Conservation (phyloP, 2,329 filamentous ascomycete species). For the Nannizzia gypsea region DNA sequence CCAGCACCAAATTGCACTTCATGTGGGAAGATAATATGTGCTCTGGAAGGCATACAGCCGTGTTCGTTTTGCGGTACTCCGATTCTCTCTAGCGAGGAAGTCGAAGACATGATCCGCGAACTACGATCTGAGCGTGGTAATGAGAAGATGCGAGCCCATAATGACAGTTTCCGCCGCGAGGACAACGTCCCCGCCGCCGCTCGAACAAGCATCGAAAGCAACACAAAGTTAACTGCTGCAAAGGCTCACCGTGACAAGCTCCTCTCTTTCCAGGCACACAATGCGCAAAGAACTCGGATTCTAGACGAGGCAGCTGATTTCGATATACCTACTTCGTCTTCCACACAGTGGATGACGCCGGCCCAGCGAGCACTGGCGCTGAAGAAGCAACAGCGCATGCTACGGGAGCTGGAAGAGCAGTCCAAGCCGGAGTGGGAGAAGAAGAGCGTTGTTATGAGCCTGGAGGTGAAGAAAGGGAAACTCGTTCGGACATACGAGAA, state of each 20-base stretch:
- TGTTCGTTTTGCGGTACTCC: constrained; percentile 80
- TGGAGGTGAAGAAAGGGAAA: constrained; percentile 67
- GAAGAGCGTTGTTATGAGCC: constrained; percentile 68
- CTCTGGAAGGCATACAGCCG: constrained; percentile 84
- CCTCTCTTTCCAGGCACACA: constrained; percentile 72
- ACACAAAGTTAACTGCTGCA: constrained; percentile 55
- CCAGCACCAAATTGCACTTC: constrained; percentile 85
- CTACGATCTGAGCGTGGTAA: constrained; percentile 74
- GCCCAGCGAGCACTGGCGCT: constrained; percentile 71
- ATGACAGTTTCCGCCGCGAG: constrained; percentile 38
- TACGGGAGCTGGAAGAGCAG: constrained; percentile 79
- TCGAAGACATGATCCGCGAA: constrained; percentile 74
- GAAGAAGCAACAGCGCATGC: constrained; percentile 70
- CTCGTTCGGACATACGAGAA: constrained; percentile 47
- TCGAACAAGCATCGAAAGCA: constrained; percentile 18
- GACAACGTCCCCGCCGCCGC: constrained; percentile 23
- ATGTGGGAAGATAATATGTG: constrained; percentile 90
- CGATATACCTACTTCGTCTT: constrained; percentile 48
- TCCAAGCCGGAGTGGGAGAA: constrained; percentile 81
- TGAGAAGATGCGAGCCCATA: constrained; percentile 74
- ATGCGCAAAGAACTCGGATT: constrained; percentile 70
- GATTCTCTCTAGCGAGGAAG: constrained; percentile 58
- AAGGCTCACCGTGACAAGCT: constrained; percentile 70
- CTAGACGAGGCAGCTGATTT: constrained; percentile 74
- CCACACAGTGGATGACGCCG: constrained; percentile 72